A percentile compares a stretch with the other conserved stretches of the same genome.
Evolutionary conservation across 1,139 yeast species (phyloP).

Genomic region (Neolecta irregularis): DNA sequence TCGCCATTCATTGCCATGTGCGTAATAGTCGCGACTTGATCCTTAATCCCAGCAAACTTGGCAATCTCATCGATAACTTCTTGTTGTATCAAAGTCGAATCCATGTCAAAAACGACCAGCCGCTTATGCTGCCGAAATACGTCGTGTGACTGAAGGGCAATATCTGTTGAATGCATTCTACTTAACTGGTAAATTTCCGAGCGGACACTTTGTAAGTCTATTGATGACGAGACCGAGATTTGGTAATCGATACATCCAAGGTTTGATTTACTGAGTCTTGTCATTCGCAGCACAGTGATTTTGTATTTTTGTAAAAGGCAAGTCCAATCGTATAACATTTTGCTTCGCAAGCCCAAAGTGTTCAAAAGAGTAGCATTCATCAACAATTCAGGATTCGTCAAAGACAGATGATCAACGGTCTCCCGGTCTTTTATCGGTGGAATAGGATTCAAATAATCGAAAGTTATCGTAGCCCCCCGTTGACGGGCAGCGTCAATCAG

Average conservation of each 20-base stretch:
- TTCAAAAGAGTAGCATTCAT: background rate
- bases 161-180: background rate
- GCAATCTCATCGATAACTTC: constrained; percentile 96
- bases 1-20: constrained; percentile 96
- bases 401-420: background rate
- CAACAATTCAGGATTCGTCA: background rate
- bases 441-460: too few species aligned
- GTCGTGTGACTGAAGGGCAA: constrained; percentile 5
- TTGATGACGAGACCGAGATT: background rate
- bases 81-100: constrained; percentile 86
- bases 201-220: background rate
- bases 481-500: background rate
- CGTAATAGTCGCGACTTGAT: constrained; percentile 59
- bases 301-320: background rate
- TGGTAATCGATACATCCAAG: constrained; percentile 4
- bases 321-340: background rate
- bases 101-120: constrained; percentile 90
- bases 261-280: background rate
- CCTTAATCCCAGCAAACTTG: constrained; percentile 65
- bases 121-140: constrained; percentile 28
- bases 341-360: background rate
- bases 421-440: too few species aligned
- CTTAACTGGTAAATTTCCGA: background rate
- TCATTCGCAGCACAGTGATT: background rate
- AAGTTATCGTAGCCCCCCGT: background rate